phyloP scores from a whole-genome alignment of 192 early-diverging fungal genomes.

The Coemansia sp. region DNA sequence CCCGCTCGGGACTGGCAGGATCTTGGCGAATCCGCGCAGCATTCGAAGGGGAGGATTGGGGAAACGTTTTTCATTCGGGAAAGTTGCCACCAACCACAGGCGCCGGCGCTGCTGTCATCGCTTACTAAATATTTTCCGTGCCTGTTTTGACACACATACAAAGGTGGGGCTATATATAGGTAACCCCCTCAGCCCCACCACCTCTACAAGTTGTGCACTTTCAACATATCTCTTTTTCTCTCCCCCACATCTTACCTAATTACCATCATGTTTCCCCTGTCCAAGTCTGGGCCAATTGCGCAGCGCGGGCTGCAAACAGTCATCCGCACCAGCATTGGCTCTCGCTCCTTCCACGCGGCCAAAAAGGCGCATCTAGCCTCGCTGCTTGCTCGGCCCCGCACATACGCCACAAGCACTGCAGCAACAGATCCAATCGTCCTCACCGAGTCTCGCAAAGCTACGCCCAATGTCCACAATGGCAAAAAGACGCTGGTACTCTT shows the following conservation, averaged over 20 bases:
- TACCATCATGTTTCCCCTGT: neutral
- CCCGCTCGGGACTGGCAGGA: neutral
- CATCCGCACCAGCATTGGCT: neutral
- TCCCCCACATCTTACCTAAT: neutral
- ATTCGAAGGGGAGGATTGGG: neutral
- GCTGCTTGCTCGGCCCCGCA: neutral
- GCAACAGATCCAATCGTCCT: neutral
- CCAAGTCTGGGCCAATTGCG: neutral
- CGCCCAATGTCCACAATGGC: neutral
- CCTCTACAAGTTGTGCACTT: neutral
- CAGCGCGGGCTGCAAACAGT: neutral
- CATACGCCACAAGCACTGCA: neutral
- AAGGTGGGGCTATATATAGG: neutral
- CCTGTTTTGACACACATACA: neutral
- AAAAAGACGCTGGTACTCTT: constrained; percentile 51
- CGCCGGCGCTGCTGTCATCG: neutral
- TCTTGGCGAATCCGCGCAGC: neutral
- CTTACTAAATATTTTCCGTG: neutral
- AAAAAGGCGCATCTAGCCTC: neutral
- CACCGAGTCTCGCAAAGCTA: neutral
- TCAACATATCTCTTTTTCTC: neutral
- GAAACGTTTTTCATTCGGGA: neutral
- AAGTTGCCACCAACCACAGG: neutral
- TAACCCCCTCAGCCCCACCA: neutral
- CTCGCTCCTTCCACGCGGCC: neutral